Evolutionary conservation across 208 protist genomes (phyloP), one percentile per base, ranked within the genome.

Genomic region (Acanthamoeba healyi): DNA sequence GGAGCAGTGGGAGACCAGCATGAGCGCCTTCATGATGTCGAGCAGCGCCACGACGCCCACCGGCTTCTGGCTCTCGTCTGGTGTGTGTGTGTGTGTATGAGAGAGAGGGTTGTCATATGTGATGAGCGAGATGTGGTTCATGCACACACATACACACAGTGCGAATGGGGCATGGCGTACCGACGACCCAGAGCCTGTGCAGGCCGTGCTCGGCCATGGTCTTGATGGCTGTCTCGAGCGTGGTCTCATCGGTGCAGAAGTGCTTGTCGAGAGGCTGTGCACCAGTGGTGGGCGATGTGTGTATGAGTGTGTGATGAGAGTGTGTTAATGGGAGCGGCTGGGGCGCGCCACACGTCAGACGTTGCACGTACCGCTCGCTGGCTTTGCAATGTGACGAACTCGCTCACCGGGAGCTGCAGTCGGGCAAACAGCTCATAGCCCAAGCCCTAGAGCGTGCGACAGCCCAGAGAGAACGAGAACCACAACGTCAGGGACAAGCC

Each of bases 1-100:
- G 51, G 84, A 72, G 24, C 56, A 32, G 38, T 91, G 32, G 34
- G 61, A 74, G 7, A 38, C 44, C 24, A 91, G 46, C 84, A 91
- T 91, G 17, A 91, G 84, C 24, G 84, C 84, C 36, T 91, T 91
- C 84, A 91, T 91, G 56, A 91, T 44, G 34, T 72, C 84, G 26
- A 72, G 22, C 46, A 91, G 38, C 19, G 84, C 3, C 22, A 91
- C 84, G 10, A 91, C 34, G 42, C 84, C 61, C 29, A 91, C 19
- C 51, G 84, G 84, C 84, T 49, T 91, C 54, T 72, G 32, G 10
- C 40, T 24, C 24, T 70, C 34, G 22, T 91, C 84, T 91, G 61
- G 74, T 2, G 10, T 22, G 34, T 38, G 36, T 7, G 32, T 49
- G 74, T 19, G 44, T 19, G 24, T 38, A 42, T 58, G 42, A 42